These are phyloP conservation scores for Lenwebbia sp. DNA, from an alignment of 345 rosid genomes.

Conservation along the genomic window DNA sequence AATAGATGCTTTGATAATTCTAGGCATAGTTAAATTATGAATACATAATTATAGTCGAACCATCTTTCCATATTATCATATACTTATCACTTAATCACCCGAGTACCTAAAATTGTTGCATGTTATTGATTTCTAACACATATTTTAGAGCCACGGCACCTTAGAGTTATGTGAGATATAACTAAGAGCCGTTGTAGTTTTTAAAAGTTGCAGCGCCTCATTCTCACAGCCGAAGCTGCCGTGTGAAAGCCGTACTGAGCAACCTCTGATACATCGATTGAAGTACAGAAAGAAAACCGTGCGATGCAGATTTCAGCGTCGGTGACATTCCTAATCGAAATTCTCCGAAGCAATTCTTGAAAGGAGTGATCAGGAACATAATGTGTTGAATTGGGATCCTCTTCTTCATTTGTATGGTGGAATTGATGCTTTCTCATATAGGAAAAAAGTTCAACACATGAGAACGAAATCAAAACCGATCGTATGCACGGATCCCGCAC, in stretches of 20 bases:
- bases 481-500: neutral
- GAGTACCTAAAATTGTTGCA: neutral
- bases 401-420: too few relatives aligned
- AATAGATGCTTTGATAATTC: neutral
- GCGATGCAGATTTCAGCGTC: neutral
- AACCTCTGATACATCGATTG: neutral
- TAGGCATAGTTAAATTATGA: neutral
- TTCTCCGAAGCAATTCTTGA: neutral
- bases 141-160: neutral
- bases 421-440: too few relatives aligned
- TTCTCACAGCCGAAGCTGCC: neutral
- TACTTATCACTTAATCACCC: neutral
- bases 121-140: neutral
- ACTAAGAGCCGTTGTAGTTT: neutral
- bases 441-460: too few relatives aligned
- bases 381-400: too few relatives aligned
- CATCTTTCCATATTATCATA: neutral
- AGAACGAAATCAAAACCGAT: neutral
- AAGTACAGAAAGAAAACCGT: neutral
- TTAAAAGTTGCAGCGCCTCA: neutral
- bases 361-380: neutral
- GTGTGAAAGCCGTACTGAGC: neutral
- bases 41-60: neutral
- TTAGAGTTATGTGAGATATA: neutral
- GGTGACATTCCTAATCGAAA: neutral